Percentiles rank a stretch among this genome's conserved stretches.
Evolutionary conservation across 2,329 filamentous ascomycete genomes (phyloP).

Genomic region (Ceratocystis papillata): DNA sequence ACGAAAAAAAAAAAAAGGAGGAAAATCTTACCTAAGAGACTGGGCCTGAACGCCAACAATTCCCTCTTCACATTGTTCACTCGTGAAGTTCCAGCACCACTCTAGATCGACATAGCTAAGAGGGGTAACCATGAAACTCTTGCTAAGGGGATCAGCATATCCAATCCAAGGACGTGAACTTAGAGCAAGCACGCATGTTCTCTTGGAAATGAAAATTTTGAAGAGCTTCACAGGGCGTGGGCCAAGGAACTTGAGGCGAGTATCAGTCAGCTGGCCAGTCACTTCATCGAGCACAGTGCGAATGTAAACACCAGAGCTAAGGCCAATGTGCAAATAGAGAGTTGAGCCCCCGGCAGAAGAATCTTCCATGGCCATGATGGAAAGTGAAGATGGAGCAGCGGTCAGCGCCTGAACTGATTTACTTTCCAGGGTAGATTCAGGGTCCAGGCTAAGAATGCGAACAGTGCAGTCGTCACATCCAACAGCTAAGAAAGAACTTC

Average conservation of each 20-base stretch:
- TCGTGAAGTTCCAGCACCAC: conserved; percentile 94
- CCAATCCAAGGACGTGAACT: conserved; percentile 95
- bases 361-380: conserved; percentile 92
- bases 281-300: conserved; percentile 90
- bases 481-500: conserved; percentile 88
- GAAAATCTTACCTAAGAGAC: conserved; percentile 58
- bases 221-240: conserved; percentile 84
- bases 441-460: conserved; percentile 78
- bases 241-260: conserved; percentile 85
- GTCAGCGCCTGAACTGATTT: conserved; percentile 92
- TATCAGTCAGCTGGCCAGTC: conserved; percentile 90
- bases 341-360: conserved; percentile 80
- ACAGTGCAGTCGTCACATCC: conserved; percentile 96
- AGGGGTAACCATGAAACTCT: conserved; percentile 83
- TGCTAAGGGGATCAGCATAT: conserved; percentile 70
- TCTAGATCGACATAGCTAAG: conserved; percentile 79
- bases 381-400: conserved; percentile 75
- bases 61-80: conserved; percentile 83
- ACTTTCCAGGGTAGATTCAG: conserved; percentile 80
- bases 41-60: conserved; percentile 89
- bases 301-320: conserved; percentile 91
- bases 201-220: conserved; percentile 75
- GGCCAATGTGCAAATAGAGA: conserved; percentile 87
- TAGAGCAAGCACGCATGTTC: conserved; percentile 75
- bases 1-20: conserved; percentile 28